Conservation (phyloP, 2,329 filamentous ascomycete species). For the Fusarium keratoplasticum region DNA sequence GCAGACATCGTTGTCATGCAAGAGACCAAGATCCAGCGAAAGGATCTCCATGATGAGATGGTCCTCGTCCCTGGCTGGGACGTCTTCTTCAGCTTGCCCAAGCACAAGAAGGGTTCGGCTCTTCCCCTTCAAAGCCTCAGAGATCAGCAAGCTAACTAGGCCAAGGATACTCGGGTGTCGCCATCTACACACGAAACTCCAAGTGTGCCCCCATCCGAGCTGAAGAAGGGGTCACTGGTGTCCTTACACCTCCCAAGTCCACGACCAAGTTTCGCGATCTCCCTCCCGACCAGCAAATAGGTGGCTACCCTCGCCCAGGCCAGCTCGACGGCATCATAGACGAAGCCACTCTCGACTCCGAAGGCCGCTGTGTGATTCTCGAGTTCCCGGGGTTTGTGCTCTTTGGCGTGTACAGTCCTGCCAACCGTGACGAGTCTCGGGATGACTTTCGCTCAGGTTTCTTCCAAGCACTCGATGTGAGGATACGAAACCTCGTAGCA, state of each 20-base stretch:
- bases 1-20: constrained; percentile 96
- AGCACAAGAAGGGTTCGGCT: constrained; percentile 84
- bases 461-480: constrained; percentile 80
- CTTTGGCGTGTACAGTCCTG: constrained; percentile 91
- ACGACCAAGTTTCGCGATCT: constrained; percentile 79
- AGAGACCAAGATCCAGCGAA: constrained; percentile 94
- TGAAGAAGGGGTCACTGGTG: constrained; percentile 92
- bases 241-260: constrained; percentile 79
- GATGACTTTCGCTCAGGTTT: constrained; percentile 87
- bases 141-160: neutral
- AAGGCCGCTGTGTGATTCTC: constrained; percentile 90
- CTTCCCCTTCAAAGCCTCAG: neutral
- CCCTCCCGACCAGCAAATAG: constrained; percentile 80
- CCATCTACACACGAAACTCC: constrained; percentile 91
- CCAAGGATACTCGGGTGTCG: constrained; percentile 92
- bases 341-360: constrained; percentile 81
- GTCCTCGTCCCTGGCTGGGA: constrained; percentile 96
- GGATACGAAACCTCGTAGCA: constrained; percentile 84
- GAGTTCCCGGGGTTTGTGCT: constrained; percentile 97
- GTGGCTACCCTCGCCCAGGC: constrained; percentile 81
- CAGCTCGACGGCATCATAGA: constrained; percentile 77
- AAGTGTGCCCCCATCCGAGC: constrained; percentile 88
- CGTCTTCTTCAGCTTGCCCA: constrained; percentile 93
- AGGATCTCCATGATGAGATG: constrained; percentile 95
- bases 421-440: constrained; percentile 85